Conservation (phyloP, 2,329 filamentous ascomycete genomes). For the Cytospora piceae region DNA sequence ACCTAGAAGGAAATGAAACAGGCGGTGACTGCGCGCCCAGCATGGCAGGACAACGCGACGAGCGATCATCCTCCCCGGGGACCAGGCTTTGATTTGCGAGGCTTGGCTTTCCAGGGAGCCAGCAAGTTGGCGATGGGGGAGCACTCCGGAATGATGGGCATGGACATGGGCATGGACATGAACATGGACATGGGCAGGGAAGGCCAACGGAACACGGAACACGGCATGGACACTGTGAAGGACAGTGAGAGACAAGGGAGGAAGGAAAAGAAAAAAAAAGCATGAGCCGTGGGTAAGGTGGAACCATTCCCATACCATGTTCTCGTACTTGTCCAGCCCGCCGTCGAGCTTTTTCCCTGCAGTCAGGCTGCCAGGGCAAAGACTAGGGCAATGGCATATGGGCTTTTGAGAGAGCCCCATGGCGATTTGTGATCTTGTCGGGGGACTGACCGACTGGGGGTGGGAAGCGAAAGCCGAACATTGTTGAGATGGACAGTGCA, state of each 20-base stretch:
- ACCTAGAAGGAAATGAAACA: constrained; percentile 30
- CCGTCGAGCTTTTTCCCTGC: constrained; percentile 23
- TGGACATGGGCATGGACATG: constrained; percentile 31
- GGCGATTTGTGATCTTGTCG: constrained; percentile 7
- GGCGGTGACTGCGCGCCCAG: constrained; percentile 31
- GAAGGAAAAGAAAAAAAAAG: constrained; percentile 1
- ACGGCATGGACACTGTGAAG: constrained; percentile 30
- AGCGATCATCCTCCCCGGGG: constrained; percentile 31
- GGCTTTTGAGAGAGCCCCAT: constrained; percentile 8
- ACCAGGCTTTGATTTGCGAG: constrained; percentile 29
- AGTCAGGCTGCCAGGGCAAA: constrained; percentile 14
- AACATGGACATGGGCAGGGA: constrained; percentile 23
- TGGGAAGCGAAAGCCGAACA: constrained; percentile 19
- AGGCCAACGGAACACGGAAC: constrained; percentile 10
- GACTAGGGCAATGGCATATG: constrained; percentile 13
- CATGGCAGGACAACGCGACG: constrained; percentile 25
- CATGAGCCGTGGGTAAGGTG: constrained; percentile 29
- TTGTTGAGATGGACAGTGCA: constrained; percentile 5
- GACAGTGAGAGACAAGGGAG: constrained; percentile 20
- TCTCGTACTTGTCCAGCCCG: constrained; percentile 23
- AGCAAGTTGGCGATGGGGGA: constrained; percentile 31
- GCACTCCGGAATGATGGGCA: constrained; percentile 29
- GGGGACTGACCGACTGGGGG: constrained; percentile 4
- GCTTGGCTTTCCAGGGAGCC: constrained; percentile 28
- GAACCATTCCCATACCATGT: constrained; percentile 26